Evolutionary conservation across 1,139 yeast genomes (phyloP).

Genomic region (Candida buenavistaensis): DNA sequence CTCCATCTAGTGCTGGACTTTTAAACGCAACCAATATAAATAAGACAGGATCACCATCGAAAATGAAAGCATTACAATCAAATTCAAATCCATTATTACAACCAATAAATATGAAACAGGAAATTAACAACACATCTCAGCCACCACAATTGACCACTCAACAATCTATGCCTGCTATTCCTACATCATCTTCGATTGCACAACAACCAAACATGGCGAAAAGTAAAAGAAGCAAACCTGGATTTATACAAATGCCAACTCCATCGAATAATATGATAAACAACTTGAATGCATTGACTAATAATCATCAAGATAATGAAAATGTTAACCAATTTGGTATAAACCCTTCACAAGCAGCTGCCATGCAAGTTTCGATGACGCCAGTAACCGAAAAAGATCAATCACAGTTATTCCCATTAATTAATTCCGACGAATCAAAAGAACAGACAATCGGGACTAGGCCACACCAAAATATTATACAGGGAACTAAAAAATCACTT

Average conservation of each 20-base stretch:
- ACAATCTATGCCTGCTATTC: constrained; percentile 17
- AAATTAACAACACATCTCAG: constrained; percentile 5
- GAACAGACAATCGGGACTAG: constrained; percentile 5
- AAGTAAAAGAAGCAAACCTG: constrained; percentile 33
- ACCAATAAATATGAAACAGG: constrained; percentile 54
- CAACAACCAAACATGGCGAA: constrained; percentile 8
- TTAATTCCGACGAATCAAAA: constrained; percentile 15
- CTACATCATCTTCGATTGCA: constrained; percentile 7
- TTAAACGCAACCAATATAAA: constrained; percentile 18
- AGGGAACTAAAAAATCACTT: constrained; percentile 14
- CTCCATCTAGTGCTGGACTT: constrained; percentile 27
- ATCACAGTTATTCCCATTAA: constrained; percentile 13
- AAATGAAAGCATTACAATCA: constrained; percentile 56
- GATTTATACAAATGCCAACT: constrained; percentile 51
- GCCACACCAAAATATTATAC: constrained; percentile 14
- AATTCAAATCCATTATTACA: constrained; percentile 53
- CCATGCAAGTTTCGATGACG: constrained; percentile 67
- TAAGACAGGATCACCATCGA: constrained; percentile 44
- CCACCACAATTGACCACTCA: constrained; percentile 14
- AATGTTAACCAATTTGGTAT: constrained; percentile 68
- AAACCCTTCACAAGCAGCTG: constrained; percentile 50
- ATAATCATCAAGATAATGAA: constrained; percentile 24
- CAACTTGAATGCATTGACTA: constrained; percentile 38
- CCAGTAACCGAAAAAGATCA: constrained; percentile 66
- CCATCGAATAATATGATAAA: constrained; percentile 35